Evolutionary conservation across 192 early-diverging fungal species (phyloP), one percentile per base, ranked within the genome.

Genomic region (Allomyces arbusculus): DNA sequence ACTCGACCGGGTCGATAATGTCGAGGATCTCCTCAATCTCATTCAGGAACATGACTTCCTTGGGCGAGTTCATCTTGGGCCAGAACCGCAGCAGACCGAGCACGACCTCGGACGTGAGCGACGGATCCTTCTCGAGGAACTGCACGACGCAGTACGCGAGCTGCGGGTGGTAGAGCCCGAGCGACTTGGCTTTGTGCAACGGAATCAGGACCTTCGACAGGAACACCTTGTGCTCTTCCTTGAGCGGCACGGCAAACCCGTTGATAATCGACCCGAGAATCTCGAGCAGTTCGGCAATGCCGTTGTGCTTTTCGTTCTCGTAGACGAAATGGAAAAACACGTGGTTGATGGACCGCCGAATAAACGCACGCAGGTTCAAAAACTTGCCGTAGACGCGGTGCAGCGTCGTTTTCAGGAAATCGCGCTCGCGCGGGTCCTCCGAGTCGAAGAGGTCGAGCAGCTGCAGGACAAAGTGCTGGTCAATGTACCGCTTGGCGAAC

Each of bases 221-320:
- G 76, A 99, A 99, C 25, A 86, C 87, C 76, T 95, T 92, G 79
- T 99, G 96, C 78, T 99, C 96, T 65, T 97, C 92, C 74, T 99
- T 99, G 50, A 99, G 79, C 58, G 96, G 96, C 24, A 97, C 79
- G 1, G 96, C 94, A 73, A 99, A 99, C 22, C 96, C 96, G 74
- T 99, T 99, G 78, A 99, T 99, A 69, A 99, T 99, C 91, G 90
- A 93, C 69, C 96, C 96, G 24, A 99, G 79, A 69, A 99, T 99
- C 75, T 99, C 96, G 22, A 99, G 74, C 64, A 99, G 76, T 75
- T 99, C 96, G 6, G 96, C 94, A 68, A 99, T 91, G 44, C 96
- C 96, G 72, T 97, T 97, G 77, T 97, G 95, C 40, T 88, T 71
- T 69, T 97, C 95, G 63, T 84, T 87, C 73, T 99, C 95, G 76